Evolutionary conservation across 352 stramenopile genomes (phyloP).

Genomic region (Phytophthora cactorum): DNA sequence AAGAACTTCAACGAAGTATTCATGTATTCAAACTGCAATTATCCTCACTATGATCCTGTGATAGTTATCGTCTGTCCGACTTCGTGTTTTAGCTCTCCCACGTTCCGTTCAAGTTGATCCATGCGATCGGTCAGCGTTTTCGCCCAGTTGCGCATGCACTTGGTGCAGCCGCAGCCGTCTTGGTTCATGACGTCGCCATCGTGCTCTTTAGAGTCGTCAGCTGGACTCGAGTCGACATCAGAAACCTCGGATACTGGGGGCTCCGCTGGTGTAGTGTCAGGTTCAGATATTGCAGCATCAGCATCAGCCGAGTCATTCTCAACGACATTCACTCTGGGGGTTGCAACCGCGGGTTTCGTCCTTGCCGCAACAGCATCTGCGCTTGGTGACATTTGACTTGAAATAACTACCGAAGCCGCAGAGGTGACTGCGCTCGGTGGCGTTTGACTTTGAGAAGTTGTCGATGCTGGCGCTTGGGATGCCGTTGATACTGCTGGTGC

Average conservation of each 20-base stretch:
- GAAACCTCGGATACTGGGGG: not conserved
- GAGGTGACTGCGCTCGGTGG: not conserved
- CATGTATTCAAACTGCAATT: not conserved
- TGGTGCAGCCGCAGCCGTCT: slow-evolving; percentile 36
- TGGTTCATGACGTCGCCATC: slow-evolving; percentile 33
- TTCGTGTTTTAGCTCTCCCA: slow-evolving; percentile 24
- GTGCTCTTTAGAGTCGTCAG: slow-evolving; percentile 14
- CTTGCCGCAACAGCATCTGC: not conserved
- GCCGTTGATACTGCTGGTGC: slow-evolving; percentile 1
- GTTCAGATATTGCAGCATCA: slow-evolving; percentile 8
- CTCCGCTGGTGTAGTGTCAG: not conserved
- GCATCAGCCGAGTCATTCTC: slow-evolving; percentile 7
- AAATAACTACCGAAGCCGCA: not conserved
- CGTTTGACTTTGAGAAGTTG: not conserved
- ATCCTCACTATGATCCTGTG: not conserved
- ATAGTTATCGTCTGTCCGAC: slow-evolving; percentile 4
- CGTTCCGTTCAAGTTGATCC: slow-evolving; percentile 37
- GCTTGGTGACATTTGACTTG: not conserved
- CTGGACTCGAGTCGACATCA: slow-evolving; percentile 5
- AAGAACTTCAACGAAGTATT: too few relatives aligned
- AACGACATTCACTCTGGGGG: not conserved
- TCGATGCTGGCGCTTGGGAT: not conserved
- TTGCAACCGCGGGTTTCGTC: not conserved
- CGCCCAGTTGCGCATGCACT: slow-evolving; percentile 39
- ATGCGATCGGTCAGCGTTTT: slow-evolving; percentile 34